Base-by-base conservation (phyloP, 2,329 filamentous ascomycete species). In the Colletotrichum somersetense region DNA sequence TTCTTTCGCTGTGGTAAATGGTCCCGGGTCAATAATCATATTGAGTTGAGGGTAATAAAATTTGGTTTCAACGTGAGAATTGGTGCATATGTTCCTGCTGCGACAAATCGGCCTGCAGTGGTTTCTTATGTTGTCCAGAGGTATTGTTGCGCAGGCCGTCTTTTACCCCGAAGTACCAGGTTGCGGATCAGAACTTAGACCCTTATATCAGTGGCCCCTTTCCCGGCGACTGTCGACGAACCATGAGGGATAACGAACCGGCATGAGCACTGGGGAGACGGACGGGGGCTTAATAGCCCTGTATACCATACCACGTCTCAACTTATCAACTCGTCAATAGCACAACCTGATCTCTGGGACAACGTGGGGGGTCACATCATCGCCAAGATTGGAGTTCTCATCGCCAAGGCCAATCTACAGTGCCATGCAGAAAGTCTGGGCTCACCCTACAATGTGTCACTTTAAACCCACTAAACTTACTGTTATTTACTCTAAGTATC, bases 1-100 rank as follows among this genome's bases (percentile, higher is more conserved):
- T 23, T 38, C 30, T 38, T 20, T 12, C 35, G 42, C 11, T n/a
- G 62, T 35, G 26, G 40, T 66, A 66, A 30, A 66, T 50, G 58
- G 33, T 26, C 14, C 33, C 16, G 18, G 53, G 14, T 26, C 38
- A 56, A 46, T 38, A 23, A 50, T 64, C 14, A 35, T 16, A 40
- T 35, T 44, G 50, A 23, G 23, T n/a, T 52, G 61, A 20, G 33
- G 6, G 10, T 10, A 16, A 52, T 16, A 2, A 10, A 11, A 8
- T 10, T 30, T 12, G 26, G 10, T 50, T 14, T 35, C 33, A n/a
- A 11, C n/a, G n/a, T 18, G 40, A 52, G 46, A 14, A 38, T 8
- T 63, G 18, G 20, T n/a, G 30, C 6, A 30, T 42, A 38, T 26
- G 20, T 62, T 18, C 18, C 16, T n/a, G 4, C 40, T 48, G 40